These are phyloP conservation scores for Coleophoma cylindrospora DNA, from an alignment of 2,329 filamentous ascomycete genomes.

Conservation along the genomic window DNA sequence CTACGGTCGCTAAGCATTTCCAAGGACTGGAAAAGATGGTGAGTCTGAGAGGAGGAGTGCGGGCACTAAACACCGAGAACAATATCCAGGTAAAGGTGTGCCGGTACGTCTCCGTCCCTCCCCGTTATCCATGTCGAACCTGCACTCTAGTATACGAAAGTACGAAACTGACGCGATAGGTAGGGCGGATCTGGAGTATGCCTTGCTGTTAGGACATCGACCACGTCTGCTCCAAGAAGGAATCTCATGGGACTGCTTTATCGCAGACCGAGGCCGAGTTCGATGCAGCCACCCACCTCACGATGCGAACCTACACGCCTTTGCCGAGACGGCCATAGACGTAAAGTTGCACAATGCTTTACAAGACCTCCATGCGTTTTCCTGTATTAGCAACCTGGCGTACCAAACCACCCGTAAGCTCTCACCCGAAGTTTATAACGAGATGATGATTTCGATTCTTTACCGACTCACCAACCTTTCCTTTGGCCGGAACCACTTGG, in stretches of 20 bases:
- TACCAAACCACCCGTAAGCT: slow-evolving; percentile 13
- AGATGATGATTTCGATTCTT: slow-evolving; percentile 31
- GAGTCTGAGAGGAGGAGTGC: slow-evolving; percentile 29
- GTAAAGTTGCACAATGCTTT: slow-evolving; percentile 14
- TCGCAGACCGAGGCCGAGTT: slow-evolving; percentile 11
- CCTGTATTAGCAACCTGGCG: slow-evolving; percentile 19
- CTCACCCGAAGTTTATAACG: slow-evolving; percentile 9
- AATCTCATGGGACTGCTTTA: slow-evolving; percentile 9
- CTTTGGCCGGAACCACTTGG: slow-evolving; percentile 16
- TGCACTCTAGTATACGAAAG: not conserved
- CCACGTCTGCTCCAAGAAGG: slow-evolving; percentile 2
- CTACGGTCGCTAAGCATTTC: slow-evolving; percentile 25
- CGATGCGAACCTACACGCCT: not conserved
- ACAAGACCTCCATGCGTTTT: slow-evolving; percentile 18
- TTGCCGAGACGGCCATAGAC: not conserved
- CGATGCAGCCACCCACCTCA: not conserved
- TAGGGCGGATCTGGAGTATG: slow-evolving; percentile 11
- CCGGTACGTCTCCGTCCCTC: slow-evolving; percentile 14
- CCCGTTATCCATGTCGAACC: not conserved
- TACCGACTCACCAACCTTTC: slow-evolving; percentile 30
- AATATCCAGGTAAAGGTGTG: slow-evolving; percentile 30
- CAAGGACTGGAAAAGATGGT: slow-evolving; percentile 32
- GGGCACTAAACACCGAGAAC: slow-evolving; percentile 21
- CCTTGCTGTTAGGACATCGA: not conserved
- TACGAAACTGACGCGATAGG: slow-evolving; percentile 11